phyloP scores from a whole-genome alignment of 2,329 filamentous ascomycete genomes.

The Verticillium nubilum region DNA sequence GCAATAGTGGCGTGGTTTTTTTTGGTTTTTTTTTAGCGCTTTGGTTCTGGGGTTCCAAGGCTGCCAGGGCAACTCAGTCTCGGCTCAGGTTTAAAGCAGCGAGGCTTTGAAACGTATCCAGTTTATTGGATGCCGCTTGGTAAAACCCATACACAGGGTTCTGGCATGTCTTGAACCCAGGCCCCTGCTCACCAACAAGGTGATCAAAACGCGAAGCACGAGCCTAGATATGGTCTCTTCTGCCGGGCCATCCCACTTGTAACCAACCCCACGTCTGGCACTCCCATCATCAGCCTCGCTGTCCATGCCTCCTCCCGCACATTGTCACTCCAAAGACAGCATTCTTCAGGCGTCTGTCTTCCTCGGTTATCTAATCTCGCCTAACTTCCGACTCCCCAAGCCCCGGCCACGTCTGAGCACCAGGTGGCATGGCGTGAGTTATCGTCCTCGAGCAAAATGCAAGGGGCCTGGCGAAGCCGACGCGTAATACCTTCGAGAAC shows the following conservation, averaged over 20 bases:
- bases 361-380: background rate
- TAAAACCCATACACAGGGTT: no score
- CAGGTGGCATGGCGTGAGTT: background rate
- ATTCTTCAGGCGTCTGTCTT: background rate
- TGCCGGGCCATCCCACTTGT: background rate
- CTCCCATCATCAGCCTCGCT: background rate
- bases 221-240: background rate
- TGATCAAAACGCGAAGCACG: background rate
- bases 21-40: background rate
- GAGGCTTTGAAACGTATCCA: no score
- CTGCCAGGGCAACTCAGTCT: no score
- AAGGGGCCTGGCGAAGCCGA: background rate
- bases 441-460: no score
- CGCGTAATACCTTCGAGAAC: background rate
- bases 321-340: no score
- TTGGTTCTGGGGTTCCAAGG: no score
- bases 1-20: slow-evolving; percentile 1
- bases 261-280: background rate
- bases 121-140: no score
- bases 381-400: no score
- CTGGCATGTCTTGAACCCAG: no score
- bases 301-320: no score
- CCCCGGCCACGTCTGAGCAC: background rate
- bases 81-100: no score
- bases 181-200: background rate